These are phyloP conservation scores for Polytrichum formosum DNA, from an alignment of 225 moss, liverwort and hornwort genomes.

Conservation along the genomic window DNA sequence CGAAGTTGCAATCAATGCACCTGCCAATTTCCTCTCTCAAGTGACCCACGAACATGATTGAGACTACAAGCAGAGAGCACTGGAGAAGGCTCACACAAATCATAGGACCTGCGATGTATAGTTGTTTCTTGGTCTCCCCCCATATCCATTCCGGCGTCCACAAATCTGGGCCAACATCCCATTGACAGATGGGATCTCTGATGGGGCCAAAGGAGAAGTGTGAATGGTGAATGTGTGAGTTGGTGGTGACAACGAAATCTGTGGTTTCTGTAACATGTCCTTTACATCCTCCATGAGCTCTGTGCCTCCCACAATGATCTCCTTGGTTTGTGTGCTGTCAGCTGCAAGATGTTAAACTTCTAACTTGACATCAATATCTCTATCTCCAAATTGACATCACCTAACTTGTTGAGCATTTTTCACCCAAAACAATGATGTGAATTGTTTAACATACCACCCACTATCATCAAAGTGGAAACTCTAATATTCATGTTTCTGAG, in stretches of 20 bases:
- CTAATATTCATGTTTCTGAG: too few relatives aligned
- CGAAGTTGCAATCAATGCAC: slow-evolving; percentile 50
- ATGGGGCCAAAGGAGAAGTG: slow-evolving; percentile 13
- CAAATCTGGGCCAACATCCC: slow-evolving; percentile 13
- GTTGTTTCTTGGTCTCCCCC: slow-evolving; percentile 32
- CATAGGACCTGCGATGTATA: slow-evolving; percentile 58
- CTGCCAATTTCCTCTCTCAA: slow-evolving; percentile 53
- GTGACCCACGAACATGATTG: slow-evolving; percentile 71
- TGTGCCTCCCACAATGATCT: too few relatives aligned
- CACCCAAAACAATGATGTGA: too few relatives aligned
- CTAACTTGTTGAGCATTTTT: too few relatives aligned
- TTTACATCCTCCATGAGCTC: slow-evolving; percentile 12
- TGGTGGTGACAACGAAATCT: neutral
- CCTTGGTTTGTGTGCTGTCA: too few relatives aligned
- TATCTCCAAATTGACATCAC: too few relatives aligned
- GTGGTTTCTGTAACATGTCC: slow-evolving; percentile 10
- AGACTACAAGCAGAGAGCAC: slow-evolving; percentile 35
- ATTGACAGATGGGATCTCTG: slow-evolving; percentile 13
- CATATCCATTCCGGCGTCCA: slow-evolving; percentile 41
- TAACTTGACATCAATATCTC: too few relatives aligned
- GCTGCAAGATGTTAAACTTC: too few relatives aligned
- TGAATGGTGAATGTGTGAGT: slow-evolving; percentile 10
- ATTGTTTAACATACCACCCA: too few relatives aligned
- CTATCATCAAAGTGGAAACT: too few relatives aligned
- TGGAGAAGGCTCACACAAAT: slow-evolving; percentile 43